Evolutionary conservation across 164 flowering plant species (phyloP), one percentile per base, ranked within the genome.

Genomic region (Macadamia integrifolia): DNA sequence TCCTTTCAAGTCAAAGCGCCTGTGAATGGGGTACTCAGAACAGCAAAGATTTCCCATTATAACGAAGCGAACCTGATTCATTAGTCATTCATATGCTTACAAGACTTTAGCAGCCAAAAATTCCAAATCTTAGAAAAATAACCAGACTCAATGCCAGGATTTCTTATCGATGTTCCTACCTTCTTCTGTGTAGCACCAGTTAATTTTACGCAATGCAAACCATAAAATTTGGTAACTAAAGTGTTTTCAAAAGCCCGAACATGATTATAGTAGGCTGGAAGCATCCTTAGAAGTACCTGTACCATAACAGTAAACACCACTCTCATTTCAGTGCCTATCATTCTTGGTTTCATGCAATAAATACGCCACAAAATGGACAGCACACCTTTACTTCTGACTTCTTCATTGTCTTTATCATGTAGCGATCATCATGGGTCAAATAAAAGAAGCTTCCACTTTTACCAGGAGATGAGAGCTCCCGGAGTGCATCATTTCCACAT

Each of bases 361-460:
- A 13, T 3, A 6, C 17, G 40, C 3, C 14, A 4, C 29, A 46
- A 23, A 17, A 68, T 13, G 48, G 31, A 50, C 2, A 44, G 42
- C 83, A 76, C 69, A 91, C 97, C 74, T 91, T 88, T 1, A 72
- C 88, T 86, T 91, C 97, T 23, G 91, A 69, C 60, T 91, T 91
- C 80, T 87, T 91, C 82, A 91, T 87, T 14, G 97, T 91, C 82
- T 91, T 91, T 14, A 91, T 91, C 97, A 91, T 91, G 79, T 87
- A 91, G 11, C 89, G 88, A 69, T 91, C 97, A 61, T 91, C 97
- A 62, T 85, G 76, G 11, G 90, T 88, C 77, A 88, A 72, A 80
- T 91, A 88, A 75, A 91, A 91, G 75, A 91, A 87, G 79, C 97
- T 91, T 49, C 97, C 94, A 82, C 94, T 89, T 76, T 91, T 91